Evolutionary conservation across 108 stramenopile genomes (phyloP).

Genomic region (Fistulifera pelliculosa): DNA sequence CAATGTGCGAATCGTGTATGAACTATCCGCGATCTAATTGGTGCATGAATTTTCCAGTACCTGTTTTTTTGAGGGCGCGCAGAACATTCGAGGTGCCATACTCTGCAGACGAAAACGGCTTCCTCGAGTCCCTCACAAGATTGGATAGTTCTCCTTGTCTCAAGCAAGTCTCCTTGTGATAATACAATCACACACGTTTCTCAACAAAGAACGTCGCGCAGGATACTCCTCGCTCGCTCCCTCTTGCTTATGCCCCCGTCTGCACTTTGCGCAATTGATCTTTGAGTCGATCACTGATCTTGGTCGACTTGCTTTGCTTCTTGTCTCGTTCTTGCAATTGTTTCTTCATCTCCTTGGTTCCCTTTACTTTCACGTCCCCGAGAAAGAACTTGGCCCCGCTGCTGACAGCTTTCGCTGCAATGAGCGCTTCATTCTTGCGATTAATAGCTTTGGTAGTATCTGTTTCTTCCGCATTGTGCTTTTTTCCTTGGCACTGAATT

Average conservation of each 20-base stretch:
- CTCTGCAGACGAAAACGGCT: no score
- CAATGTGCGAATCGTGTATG: no score
- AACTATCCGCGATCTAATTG: no score
- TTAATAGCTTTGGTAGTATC: constrained; percentile 70
- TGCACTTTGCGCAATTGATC: constrained; percentile 58
- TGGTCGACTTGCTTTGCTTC: constrained; percentile 54
- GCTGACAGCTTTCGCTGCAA: constrained; percentile 65
- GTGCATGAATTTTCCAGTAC: no score
- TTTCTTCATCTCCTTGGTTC: constrained; percentile 41
- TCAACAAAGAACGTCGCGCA: no score
- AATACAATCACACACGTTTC: no score
- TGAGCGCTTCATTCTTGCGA: constrained; percentile 60
- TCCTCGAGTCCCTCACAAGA: no score
- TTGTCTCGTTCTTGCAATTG: constrained; percentile 40
- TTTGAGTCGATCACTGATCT: constrained; percentile 52
- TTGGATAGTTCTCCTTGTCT: no score
- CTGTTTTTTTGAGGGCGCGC: no score
- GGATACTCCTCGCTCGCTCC: no score
- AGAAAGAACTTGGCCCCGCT: constrained; percentile 56
- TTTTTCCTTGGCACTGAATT: constrained; percentile 10
- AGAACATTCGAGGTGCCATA: no score
- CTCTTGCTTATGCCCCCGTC: background rate
- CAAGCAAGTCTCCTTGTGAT: no score
- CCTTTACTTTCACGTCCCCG: constrained; percentile 56
- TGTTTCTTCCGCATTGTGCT: constrained; percentile 22